Evolutionary conservation across 768 basidiomycete genomes (phyloP).

Genomic region (Galerina marginata): DNA sequence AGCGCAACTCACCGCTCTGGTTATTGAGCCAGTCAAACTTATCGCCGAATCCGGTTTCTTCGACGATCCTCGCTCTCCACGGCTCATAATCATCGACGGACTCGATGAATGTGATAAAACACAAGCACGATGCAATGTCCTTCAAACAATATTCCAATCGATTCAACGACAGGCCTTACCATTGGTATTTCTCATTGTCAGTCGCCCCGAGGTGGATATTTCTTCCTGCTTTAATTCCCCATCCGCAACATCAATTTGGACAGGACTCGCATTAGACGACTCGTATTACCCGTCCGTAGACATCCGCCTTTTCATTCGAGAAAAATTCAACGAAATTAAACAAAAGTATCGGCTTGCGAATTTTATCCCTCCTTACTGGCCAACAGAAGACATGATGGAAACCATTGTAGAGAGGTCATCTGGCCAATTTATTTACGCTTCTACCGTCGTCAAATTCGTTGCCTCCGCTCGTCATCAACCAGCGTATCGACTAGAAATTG

Average conservation of each 20-base stretch:
- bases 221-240: conserved; percentile 1
- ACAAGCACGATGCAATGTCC: conserved; percentile 12
- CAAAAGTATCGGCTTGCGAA: background rate
- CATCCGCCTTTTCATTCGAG: conserved; percentile 5
- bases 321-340: conserved; percentile 1
- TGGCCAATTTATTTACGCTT: conserved; percentile 17
- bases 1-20: conserved; percentile 9
- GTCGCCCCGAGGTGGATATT: conserved; percentile 8
- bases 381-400: background rate
- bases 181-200: conserved; percentile 9
- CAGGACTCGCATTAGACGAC: conserved; percentile 3
- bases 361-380: conserved; percentile 1
- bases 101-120: conserved; percentile 24
- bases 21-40: conserved; percentile 8
- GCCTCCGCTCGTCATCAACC: background rate
- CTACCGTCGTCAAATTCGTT: conserved; percentile 16
- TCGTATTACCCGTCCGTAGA: background rate
- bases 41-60: background rate
- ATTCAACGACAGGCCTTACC: background rate
- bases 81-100: conserved; percentile 28
- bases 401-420: conserved; percentile 4
- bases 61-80: background rate
- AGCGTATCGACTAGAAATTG: conserved; percentile 1
- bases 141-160: conserved; percentile 5
- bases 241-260: background rate